Conservation (phyloP, 768 basidiomycete species). For the Russula olivacea region DNA sequence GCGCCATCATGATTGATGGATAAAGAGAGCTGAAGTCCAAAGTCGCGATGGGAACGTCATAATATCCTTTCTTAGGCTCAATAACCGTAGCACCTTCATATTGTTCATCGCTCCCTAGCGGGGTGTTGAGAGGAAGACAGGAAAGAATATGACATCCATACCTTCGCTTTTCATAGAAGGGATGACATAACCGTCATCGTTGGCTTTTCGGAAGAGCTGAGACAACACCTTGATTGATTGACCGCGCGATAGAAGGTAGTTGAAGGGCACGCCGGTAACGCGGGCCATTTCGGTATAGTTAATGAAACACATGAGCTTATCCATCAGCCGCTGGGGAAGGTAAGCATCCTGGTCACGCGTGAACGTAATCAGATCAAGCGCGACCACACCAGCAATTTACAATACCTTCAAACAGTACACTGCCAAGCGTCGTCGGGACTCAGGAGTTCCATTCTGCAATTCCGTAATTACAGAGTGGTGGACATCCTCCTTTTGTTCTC, state of each 20-base stretch:
- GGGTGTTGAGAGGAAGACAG: not conserved
- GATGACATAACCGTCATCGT: constrained; percentile 84
- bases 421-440: constrained; percentile 86
- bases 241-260: constrained; percentile 86
- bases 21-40: constrained; percentile 98
- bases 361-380: not conserved
- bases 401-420: constrained; percentile 97
- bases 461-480: constrained; percentile 98
- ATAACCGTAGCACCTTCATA: constrained; percentile 99
- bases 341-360: constrained; percentile 75
- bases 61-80: constrained; percentile 93
- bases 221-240: constrained; percentile 99
- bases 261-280: constrained; percentile 99
- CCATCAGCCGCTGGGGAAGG: constrained; percentile 89
- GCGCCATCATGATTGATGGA: constrained; percentile 99
- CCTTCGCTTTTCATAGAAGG: constrained; percentile 85
- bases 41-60: constrained; percentile 94
- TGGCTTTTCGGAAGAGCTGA: constrained; percentile 90
- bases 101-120: constrained; percentile 80
- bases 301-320: constrained; percentile 98
- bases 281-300: constrained; percentile 99
- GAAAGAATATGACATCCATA: constrained; percentile 26
- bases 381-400: not conserved
- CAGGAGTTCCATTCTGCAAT: constrained; percentile 91
- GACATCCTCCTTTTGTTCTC: constrained; percentile 99